phyloP scores from a whole-genome alignment of 306 rosid species.

The Adenanthera pavonina region DNA sequence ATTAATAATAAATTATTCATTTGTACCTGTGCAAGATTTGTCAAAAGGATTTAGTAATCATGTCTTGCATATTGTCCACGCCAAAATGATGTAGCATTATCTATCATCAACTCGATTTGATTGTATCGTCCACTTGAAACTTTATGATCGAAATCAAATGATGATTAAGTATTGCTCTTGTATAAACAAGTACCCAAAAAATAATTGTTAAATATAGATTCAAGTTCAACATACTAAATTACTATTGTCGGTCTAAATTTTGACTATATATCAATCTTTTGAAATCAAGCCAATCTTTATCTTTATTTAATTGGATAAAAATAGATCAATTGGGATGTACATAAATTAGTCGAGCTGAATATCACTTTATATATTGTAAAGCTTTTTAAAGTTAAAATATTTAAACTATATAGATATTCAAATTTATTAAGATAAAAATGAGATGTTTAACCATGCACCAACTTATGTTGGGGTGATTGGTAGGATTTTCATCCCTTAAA shows the following conservation, averaged over 20 bases:
- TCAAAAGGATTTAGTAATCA: slow-evolving; percentile 35
- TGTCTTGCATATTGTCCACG: slow-evolving; percentile 40
- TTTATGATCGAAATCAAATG: neutral
- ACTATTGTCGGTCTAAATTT: neutral
- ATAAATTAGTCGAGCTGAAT: neutral
- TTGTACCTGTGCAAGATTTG: slow-evolving; percentile 33
- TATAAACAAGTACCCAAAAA: neutral
- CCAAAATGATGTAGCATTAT: slow-evolving; percentile 24
- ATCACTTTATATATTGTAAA: neutral
- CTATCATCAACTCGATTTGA: slow-evolving; percentile 3
- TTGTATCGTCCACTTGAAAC: neutral
- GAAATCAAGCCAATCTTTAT: neutral
- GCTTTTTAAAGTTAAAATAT: neutral
- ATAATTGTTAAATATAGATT: neutral
- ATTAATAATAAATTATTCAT: slow-evolving; percentile 19
- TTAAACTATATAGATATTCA: too few species aligned
- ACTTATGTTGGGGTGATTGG: too few species aligned
- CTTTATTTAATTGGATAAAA: neutral
- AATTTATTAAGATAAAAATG: too few species aligned
- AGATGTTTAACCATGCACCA: too few species aligned
- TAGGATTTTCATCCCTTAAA: too few species aligned
- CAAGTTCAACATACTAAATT: neutral
- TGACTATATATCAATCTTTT: neutral
- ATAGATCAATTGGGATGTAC: neutral
- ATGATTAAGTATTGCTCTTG: neutral